Evolutionary conservation across 306 rosid genomes (phyloP).

Genomic region (Pyrus pyrifolia): DNA sequence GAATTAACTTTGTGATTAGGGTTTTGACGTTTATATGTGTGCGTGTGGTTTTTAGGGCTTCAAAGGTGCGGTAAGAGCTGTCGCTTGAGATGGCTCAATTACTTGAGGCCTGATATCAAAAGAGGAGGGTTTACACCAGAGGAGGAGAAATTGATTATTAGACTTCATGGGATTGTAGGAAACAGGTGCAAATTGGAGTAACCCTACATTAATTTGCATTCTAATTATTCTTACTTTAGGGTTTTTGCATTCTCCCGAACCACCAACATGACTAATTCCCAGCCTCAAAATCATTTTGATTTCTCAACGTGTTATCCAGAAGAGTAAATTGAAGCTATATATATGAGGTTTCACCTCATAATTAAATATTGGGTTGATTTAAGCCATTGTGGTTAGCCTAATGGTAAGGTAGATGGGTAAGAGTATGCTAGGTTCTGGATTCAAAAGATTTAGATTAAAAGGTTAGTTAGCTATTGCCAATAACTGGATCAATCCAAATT

Average conservation of each 20-base stretch:
- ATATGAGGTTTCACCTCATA: background rate
- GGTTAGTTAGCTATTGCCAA: background rate
- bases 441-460: background rate
- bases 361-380: too few species aligned
- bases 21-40: background rate
- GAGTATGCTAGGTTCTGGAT: background rate
- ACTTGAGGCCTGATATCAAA: constrained; percentile 94
- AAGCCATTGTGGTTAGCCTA: too few species aligned
- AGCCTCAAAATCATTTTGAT: background rate
- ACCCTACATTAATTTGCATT: background rate
- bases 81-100: constrained; percentile 93
- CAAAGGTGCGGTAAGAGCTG: constrained; percentile 99
- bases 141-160: constrained; percentile 88
- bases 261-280: background rate
- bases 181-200: constrained; percentile 52
- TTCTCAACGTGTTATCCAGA: background rate
- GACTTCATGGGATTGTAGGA: constrained; percentile 91
- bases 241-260: background rate
- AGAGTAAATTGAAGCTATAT: background rate
- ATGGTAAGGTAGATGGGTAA: background rate
- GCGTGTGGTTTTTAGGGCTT: constrained; percentile 45
- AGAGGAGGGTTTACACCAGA: constrained; percentile 92
- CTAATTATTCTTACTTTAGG: background rate
- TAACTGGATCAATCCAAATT: background rate
- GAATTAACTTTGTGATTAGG: background rate